Evolutionary conservation across 257 asterid species (phyloP), one percentile per base, ranked within the genome.

Genomic region (Penstemon davidsonii): DNA sequence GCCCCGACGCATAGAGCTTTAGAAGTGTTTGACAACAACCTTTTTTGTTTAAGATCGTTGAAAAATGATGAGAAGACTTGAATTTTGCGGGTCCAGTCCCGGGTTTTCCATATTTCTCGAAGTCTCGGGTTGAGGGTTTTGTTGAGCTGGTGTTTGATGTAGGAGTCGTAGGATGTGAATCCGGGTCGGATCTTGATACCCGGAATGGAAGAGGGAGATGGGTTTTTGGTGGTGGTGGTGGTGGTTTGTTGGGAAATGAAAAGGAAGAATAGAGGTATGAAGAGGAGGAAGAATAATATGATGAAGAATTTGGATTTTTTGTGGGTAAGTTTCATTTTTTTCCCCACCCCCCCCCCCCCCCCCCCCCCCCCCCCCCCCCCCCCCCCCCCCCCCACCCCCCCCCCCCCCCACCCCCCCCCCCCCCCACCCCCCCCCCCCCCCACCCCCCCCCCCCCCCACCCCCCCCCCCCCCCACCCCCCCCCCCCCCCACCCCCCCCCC

Each of bases 1-100:
- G 96, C 92, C 53, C 96, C 96, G 49, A 88, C 55, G 40, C 84
- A 78, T 3, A 88, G 87, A 1, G 83, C 86, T 38, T 70, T 82
- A 0, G 92, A 88, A 3, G 80, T 75, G 55, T 79, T 76, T 5
- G 72, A 39, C 18, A 86, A 53, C 13, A 84, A 43, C 1, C 66
- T 53, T 18, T 70, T 52, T 11, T 62, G 6, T 69, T 83, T 86
- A 2, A 88, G 75, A 6, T 78, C 79, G 6, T 10, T 18, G 84
- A 88, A 88, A 25, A 88, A 88, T 1, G 42, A 46, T 10, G 82
- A 0, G 60, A 88, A 88, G 45, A 84, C 88, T 3, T 75, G 64
- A 69, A 88, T 83, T 60, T 88, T 88, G 25, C 96, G 67, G 62
- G 73, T 81, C 96, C 96, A 88, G 43, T 88, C 96, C 1, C 90